Conservation (phyloP, 805 yeast genomes). For the Candida andamanensis region DNA sequence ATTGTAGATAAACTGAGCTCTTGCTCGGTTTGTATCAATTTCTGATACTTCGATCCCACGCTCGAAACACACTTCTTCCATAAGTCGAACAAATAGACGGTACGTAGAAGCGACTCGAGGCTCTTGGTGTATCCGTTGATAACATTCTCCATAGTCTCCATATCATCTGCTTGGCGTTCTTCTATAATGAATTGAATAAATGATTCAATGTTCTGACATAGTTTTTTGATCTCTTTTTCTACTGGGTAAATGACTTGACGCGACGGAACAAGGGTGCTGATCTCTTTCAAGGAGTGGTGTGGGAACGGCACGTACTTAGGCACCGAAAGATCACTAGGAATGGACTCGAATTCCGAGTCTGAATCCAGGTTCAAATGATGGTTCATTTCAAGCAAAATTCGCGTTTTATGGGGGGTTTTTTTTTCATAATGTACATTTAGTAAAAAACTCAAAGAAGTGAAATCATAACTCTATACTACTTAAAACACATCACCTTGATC, state of each 20-base stretch:
- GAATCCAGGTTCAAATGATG: too few species aligned
- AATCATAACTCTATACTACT: too few species aligned
- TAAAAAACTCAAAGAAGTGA: too few species aligned
- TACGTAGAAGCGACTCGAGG: background rate
- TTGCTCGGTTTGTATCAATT: conserved; percentile 3
- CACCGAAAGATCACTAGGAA: conserved; percentile 7
- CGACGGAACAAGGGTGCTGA: conserved; percentile 3
- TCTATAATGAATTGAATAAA: conserved; percentile 8
- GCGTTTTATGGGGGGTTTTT: too few species aligned
- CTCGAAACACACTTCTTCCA: conserved; percentile 1
- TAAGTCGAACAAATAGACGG: background rate
- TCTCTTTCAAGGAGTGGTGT: conserved; percentile 1
- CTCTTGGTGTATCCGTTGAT: conserved; percentile 1
- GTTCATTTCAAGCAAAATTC: too few species aligned
- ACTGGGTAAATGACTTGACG: conserved; percentile 3
- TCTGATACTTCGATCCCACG: conserved; percentile 2
- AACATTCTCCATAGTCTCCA: background rate
- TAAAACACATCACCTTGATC: conserved; percentile 83
- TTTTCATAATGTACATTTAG: too few species aligned
- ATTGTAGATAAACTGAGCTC: conserved; percentile 6
- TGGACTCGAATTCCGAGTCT: background rate
- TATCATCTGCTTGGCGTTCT: conserved; percentile 5
- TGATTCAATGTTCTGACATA: conserved; percentile 11
- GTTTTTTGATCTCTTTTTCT: conserved; percentile 12
- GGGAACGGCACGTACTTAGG: conserved; percentile 10